Base-by-base conservation (phyloP, 179 eudicot genomes). In the Beta corolliflora region DNA sequence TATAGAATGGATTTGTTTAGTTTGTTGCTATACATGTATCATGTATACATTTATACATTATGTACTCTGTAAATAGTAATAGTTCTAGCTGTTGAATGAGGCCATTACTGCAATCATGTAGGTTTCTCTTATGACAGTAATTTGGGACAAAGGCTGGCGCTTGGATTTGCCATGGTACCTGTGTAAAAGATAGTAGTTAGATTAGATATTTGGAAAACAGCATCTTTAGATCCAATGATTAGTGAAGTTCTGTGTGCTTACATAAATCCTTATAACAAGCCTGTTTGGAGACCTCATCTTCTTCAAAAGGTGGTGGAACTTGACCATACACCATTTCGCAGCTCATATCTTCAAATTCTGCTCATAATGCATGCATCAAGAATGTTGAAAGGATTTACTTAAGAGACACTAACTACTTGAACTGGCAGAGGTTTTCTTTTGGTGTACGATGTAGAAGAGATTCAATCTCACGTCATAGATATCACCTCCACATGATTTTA, bases 271-370 rank as follows among this genome's bases (percentile, higher is more conserved):
- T 84, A 71, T 83, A 92, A 85, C 98, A 93, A 67, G 97, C 89
- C 65, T 95, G 97, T 83, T 93, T 90, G 73, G 91, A 79, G 18
- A 81, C 95, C 2, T 92, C 88, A 85, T 95, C 97, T 73, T 91
- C 93, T 84, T 93, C 97, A 31, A 95, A 88, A 50, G 92, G 76
- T 8, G 98, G 97, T 50, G 98, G 98, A 72, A 83, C 88, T 88
- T 93, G 98, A 53, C 98, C 98, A 78, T 95, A 95, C 52, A 93
- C 83, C 98, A 95, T 95, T 74, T 93, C 98, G 63, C 98, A 95
- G 75, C 98, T 95, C 98, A 95, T 95, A 77, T 95, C 98, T 87
- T 95, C 98, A 88, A 95, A 95, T 87, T 95, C 98, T 95, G 87
- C 87, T 45, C 58, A 72, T 50, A 48, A 74, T 53, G 53, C 8